Conservation (phyloP, 2,329 filamentous ascomycete genomes). For the Neofusicoccum sp. region DNA sequence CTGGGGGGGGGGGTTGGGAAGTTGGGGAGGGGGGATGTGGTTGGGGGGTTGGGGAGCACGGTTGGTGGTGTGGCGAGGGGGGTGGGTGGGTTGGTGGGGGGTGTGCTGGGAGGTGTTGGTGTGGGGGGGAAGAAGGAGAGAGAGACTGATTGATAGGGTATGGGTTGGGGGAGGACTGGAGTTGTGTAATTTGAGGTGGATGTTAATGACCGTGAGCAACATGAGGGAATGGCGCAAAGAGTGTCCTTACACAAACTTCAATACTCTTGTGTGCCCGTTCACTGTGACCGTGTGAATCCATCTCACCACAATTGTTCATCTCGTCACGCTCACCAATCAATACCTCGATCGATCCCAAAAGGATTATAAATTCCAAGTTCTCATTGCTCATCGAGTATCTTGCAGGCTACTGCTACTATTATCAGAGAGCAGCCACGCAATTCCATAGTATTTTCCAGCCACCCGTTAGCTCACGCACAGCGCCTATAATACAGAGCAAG, state of each 20-base stretch:
- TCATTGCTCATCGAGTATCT: neutral
- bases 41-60: constrained; percentile 43
- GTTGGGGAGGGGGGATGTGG: constrained; percentile 44
- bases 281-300: too few species aligned
- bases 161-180: neutral
- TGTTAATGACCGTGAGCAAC: too few species aligned
- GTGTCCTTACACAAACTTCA: too few species aligned
- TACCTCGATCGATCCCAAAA: too few species aligned
- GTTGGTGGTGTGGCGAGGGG: constrained; percentile 41
- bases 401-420: neutral
- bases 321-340: too few species aligned
- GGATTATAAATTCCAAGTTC: neutral
- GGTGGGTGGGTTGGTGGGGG: constrained; percentile 36
- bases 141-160: constrained; percentile 1
- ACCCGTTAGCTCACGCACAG: constrained; percentile 7
- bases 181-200: too few species aligned
- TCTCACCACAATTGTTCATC: too few species aligned
- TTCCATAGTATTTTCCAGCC: constrained; percentile 1
- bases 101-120: constrained; percentile 21
- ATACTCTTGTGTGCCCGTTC: too few species aligned
- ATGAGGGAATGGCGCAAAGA: too few species aligned
- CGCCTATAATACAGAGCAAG: constrained; percentile 14
- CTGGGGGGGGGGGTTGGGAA: constrained; percentile 47
- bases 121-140: constrained; percentile 27
- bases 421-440: neutral